Conservation (phyloP, 2,329 filamentous ascomycete genomes). For the Mollisiaceae sp. region DNA sequence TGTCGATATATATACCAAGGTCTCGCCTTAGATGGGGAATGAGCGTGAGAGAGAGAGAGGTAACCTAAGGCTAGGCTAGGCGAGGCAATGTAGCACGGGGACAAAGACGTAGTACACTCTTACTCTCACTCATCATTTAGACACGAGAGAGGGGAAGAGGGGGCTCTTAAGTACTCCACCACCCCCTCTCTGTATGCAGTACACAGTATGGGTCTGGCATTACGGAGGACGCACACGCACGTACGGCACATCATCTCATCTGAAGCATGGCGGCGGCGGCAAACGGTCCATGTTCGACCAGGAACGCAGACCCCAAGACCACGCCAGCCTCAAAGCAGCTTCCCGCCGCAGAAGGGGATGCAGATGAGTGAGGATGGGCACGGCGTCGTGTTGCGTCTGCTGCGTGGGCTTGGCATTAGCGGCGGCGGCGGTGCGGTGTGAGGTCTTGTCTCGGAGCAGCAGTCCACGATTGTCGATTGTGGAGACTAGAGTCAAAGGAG, state of each 20-base stretch:
- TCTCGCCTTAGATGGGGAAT: too few species aligned
- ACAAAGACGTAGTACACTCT: neutral
- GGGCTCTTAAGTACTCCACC: neutral
- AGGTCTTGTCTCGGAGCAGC: too few species aligned
- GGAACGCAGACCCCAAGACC: neutral
- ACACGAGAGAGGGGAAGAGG: neutral
- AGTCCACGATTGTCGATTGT: too few species aligned
- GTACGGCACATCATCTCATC: too few species aligned
- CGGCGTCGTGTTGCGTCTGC: too few species aligned
- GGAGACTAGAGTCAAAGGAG: too few species aligned
- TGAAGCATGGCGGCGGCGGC: too few species aligned
- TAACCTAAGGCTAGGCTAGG: constrained; percentile 11
- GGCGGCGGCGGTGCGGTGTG: too few species aligned
- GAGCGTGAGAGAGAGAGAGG: neutral
- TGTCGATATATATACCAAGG: constrained; percentile 10
- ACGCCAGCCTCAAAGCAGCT: constrained; percentile 7
- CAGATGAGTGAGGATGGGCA: neutral
- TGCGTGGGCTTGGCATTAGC: too few species aligned
- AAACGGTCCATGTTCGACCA: too few species aligned
- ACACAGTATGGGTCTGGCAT: too few species aligned
- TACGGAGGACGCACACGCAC: too few species aligned
- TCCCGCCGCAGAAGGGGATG: neutral
- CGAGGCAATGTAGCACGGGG: neutral
- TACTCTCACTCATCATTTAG: neutral
- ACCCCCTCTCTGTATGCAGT: neutral